Evolutionary conservation across 352 stramenopile genomes (phyloP), one percentile per base, ranked within the genome.

Genomic region (Phytophthora lateralis): DNA sequence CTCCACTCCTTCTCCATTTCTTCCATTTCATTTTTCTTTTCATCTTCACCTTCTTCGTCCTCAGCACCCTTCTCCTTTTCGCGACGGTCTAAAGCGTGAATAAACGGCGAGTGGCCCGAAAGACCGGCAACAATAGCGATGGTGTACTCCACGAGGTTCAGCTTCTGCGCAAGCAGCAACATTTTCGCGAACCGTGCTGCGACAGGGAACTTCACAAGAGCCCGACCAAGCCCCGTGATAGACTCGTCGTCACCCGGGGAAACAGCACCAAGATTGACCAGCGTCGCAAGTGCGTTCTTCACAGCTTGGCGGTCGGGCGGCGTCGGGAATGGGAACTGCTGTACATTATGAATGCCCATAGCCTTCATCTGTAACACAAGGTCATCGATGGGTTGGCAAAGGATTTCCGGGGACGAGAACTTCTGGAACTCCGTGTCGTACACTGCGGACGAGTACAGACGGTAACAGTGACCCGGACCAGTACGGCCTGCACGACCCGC

Each of bases 381-480:
- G 73, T 99, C 96, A 58, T 99, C 97, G 29, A 99, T 91, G 7
- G 97, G 96, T 45, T 96, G 82, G 30, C 83, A 85, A 21, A 93
- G 51, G 47, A 95, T 92, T 72, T 99, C 97, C 0, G 97, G 96
- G 17, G 75, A 68, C 4, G 86, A 89, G 55, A 96, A 97, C 53
- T 95, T 78, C 21, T 82, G 71, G 68, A 99, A 99, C 26, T 97
- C 82, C 29, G 98, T 96, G 55, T 97, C 84, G 72, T 97, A 99
- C 45, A 99, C 93, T 12, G 91, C 96, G 12, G 92, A 97, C 10
- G 92, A 98, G 69, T 99, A 99, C 39, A 99, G 73, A 18, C 97
- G 89, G 65, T 99, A 99, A 59, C 97, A 99, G 73, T 99, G 97
- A 11, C 98, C 98, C 0, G 97, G 96, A 2, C 96, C 95, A 1